These are phyloP conservation scores for Cordia subcordata DNA, from an alignment of 257 asterid genomes.

Conservation along the genomic window DNA sequence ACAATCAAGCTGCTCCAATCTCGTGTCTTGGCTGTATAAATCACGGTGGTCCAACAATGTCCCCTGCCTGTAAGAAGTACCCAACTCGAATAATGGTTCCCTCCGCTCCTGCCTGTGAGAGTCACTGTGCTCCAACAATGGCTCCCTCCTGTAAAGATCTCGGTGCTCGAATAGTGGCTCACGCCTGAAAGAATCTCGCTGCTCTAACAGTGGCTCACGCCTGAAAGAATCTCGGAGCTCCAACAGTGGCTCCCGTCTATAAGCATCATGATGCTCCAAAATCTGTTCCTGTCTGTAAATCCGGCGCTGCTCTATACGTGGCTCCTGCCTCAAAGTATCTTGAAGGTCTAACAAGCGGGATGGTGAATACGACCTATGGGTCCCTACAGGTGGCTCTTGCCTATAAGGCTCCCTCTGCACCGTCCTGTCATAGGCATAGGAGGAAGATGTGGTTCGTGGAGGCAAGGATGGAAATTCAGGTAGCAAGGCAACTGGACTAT, in stretches of 20 bases:
- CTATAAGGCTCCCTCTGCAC: constrained; percentile 33
- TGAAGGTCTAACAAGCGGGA: not conserved
- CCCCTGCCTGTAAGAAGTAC: constrained; percentile 19
- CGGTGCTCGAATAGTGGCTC: constrained; percentile 17
- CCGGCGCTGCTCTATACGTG: constrained; percentile 18
- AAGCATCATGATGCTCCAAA: constrained; percentile 24
- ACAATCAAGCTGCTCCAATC: constrained; percentile 11
- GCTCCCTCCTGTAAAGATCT: constrained; percentile 31
- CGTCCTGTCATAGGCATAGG: constrained; percentile 40
- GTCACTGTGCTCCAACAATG: constrained; percentile 14
- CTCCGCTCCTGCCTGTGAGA: constrained; percentile 20
- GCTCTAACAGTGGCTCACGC: constrained; percentile 20
- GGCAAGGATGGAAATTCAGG: constrained; percentile 23
- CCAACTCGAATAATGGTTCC: constrained; percentile 17
- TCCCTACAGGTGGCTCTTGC: constrained; percentile 11
- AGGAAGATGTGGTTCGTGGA: constrained; percentile 24
- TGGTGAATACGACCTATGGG: not conserved
- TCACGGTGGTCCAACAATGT: constrained; percentile 22
- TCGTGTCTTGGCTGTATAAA: constrained; percentile 6
- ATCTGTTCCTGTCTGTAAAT: constrained; percentile 27
- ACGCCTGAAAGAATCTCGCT: constrained; percentile 26
- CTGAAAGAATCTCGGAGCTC: constrained; percentile 28
- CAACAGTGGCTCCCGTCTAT: constrained; percentile 19
- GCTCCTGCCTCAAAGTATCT: constrained; percentile 16
- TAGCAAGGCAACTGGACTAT: constrained; percentile 22